Evolutionary conservation across 139 green algal species (phyloP).

Genomic region (Volvox africanus): DNA sequence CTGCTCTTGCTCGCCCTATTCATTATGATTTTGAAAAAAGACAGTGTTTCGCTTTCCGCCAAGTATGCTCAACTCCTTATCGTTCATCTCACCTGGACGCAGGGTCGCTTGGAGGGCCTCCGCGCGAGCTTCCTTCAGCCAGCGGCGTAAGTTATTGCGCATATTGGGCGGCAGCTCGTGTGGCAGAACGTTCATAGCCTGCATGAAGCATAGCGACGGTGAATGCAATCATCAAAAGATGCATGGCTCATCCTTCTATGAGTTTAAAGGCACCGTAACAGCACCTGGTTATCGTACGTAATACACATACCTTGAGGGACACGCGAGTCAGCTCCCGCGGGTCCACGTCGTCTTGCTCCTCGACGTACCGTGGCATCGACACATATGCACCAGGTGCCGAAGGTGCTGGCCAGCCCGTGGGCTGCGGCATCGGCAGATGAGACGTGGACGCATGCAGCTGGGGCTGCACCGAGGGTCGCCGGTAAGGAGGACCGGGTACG

Average conservation of each 20-base stretch:
- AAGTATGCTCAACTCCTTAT: too few species aligned
- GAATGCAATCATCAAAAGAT: too few species aligned
- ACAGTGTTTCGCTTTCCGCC: too few species aligned
- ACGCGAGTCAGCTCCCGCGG: slow-evolving; percentile 25
- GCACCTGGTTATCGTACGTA: too few species aligned
- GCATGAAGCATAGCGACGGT: not conserved
- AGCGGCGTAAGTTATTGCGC: slow-evolving; percentile 14
- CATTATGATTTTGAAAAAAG: too few species aligned
- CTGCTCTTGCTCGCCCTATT: too few species aligned
- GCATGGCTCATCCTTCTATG: too few species aligned
- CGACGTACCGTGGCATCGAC: not conserved
- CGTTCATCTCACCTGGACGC: slow-evolving; percentile 8
- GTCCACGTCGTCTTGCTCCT: slow-evolving; percentile 35
- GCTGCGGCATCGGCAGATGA: not conserved
- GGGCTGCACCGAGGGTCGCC: too few species aligned
- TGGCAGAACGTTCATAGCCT: slow-evolving; percentile 44
- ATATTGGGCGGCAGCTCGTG: slow-evolving; percentile 37
- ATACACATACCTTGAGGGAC: slow-evolving; percentile 32
- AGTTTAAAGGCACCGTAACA: too few species aligned
- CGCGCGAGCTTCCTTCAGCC: slow-evolving; percentile 22
- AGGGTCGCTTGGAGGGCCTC: slow-evolving; percentile 38
- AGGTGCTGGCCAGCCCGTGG: not conserved
- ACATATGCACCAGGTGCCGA: not conserved
- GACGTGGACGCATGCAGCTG: too few species aligned
- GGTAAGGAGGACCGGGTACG: too few species aligned